A percentile compares a stretch with the other conserved stretches of the same genome.
These are phyloP conservation scores for Kwoniella newhampshirensis DNA, from an alignment of 768 basidiomycete species.

Conservation along the genomic window DNA sequence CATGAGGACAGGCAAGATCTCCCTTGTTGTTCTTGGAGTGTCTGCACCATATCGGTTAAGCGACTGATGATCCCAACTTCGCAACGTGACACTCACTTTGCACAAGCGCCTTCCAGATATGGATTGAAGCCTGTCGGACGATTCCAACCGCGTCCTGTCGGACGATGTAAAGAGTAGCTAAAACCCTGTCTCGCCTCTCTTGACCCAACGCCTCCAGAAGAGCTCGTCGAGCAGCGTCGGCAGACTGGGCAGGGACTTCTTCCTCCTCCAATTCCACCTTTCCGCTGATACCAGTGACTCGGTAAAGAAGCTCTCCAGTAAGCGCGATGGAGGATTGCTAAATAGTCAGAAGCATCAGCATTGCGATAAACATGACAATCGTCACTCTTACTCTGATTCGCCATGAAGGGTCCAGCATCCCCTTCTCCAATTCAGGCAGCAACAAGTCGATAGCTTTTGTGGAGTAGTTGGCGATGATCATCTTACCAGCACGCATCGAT, in stretches of 20 bases:
- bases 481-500: constrained; percentile 96
- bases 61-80: neutral
- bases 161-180: constrained; percentile 86
- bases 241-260: constrained; percentile 64
- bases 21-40: constrained; percentile 64
- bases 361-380: too few relatives aligned
- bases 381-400: constrained; percentile 75
- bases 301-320: constrained; percentile 93
- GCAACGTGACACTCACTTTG: constrained; percentile 66
- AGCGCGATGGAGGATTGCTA: constrained; percentile 94
- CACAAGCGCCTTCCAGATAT: constrained; percentile 98
- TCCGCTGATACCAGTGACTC: constrained; percentile 90
- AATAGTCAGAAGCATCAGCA: neutral
- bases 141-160: constrained; percentile 87
- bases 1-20: constrained; percentile 83
- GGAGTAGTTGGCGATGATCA: constrained; percentile 95
- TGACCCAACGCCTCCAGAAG: constrained; percentile 82
- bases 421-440: constrained; percentile 86
- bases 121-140: constrained; percentile 85
- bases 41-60: constrained; percentile 17
- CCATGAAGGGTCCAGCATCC: constrained; percentile 94
- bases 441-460: constrained; percentile 87
- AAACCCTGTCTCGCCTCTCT: constrained; percentile 84
- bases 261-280: constrained; percentile 71
- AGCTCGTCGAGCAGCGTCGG: constrained; percentile 79